Evolutionary conservation across 2,329 filamentous ascomycete genomes (phyloP), one percentile per base, ranked within the genome.

Genomic region (Grosmannia huntii): DNA sequence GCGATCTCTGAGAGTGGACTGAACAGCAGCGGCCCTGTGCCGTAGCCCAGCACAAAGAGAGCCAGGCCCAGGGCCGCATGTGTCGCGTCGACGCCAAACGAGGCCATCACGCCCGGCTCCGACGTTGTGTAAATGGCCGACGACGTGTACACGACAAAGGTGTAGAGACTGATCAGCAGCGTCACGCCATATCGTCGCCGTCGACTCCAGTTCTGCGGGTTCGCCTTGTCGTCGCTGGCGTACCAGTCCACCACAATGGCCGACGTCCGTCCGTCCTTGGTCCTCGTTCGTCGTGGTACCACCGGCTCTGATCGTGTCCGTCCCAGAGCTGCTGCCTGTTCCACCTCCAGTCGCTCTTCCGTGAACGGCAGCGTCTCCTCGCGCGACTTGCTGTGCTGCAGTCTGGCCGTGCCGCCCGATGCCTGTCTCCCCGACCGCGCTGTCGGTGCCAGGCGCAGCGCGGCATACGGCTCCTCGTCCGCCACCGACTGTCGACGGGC

Each of bases 21-120:
- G 63, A 81, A 83, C 3, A 83, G 46, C 4, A 85, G 68, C 0
- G 81, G 82, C 0, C 82, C 82, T 5, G 77, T 74, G 61, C 77
- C 78, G 66, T 84, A 85, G 2, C 76, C 79, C 4, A 82, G 70
- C 28, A 82, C 69, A 62, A 81, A 83, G 11, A 82, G 65, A 0
- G 78, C 74, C 7, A 85, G 71, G 0, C 79, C 79, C 0, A 84
- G 71, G 1, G 76, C 73, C 0, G 79, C 76, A 2, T 73, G 69
- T 0, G 74, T 72, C 16, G 71, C 66, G 16, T 70, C 71, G 38
- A 83, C 75, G 14, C 72, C 72, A 61, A 82, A 84, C 21, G 71
- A 70, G 14, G 70, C 64, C 66, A 77, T 75, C 9, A 84, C 72
- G 3, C 75, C 75, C 10, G 62, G 59, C 31, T 64, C 60, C 2